Base-by-base conservation (phyloP, 495 filamentous ascomycete genomes). In the Penicillium parvum region DNA sequence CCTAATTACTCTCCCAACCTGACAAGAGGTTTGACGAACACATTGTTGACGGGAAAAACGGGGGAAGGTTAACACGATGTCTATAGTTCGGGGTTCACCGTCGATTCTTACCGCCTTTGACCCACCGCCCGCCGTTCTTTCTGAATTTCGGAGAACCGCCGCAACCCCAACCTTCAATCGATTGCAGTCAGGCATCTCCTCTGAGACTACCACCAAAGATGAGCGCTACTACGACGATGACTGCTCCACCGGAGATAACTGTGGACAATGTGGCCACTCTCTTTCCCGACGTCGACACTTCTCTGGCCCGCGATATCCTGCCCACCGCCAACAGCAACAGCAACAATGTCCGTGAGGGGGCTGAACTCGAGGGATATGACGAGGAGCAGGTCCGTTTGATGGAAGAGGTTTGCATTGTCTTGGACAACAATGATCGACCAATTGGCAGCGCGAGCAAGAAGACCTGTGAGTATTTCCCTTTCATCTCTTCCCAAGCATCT, bases 381-480 rank as follows among this genome's bases (percentile, higher is more conserved):
- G 92, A 87, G 59, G 91, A 96, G 65, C 92, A 99, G 65, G 90
- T 96, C 47, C 84, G 90, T 19, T 69, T 99, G 52, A 99, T 99
- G 92, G 94, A 99, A 47, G 92, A 99, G 68, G 86, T 99, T 6
- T 99, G 92, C 74, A 99, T 99, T 59, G 92, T 99, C 11, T 63
- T 89, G 33, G 92, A 97, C 59, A 82, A 92, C 47, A 75, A 97
- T 55, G 92, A 99, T 62, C 76, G 78, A 38, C 94, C 92, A 3
- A 96, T 99, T 62, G 92, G 94, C 32, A 95, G 88, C 45, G 91
- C 88, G 26, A 96, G 89, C 79, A 99, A 99, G 80, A 99, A 97
- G 77, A 75, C 86, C 43, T 99, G 92, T 95, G 76, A 47, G 84
- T 75, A 10, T 28, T 21, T n/a, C n/a, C n/a, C n/a, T n/a, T n/a